Conservation (phyloP, 1,139 yeast genomes). For the Debaryomycetaceae sp. region DNA sequence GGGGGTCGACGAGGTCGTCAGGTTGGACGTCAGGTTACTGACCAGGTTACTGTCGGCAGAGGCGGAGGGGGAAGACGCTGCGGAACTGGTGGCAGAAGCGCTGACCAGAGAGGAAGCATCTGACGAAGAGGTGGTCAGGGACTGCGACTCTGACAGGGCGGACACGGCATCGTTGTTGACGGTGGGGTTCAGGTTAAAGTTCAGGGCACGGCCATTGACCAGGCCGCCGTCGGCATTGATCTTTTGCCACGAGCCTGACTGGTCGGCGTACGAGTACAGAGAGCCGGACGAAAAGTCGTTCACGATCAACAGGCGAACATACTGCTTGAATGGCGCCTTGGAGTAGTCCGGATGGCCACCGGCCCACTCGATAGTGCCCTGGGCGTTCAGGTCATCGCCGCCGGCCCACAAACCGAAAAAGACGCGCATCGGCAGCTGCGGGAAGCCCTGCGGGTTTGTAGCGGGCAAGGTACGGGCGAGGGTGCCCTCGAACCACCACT, state of each 20-base stretch:
- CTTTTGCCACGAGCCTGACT: slow-evolving; percentile 57
- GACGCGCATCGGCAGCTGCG: slow-evolving; percentile 40
- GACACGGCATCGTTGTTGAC: slow-evolving; percentile 1
- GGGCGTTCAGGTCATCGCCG: slow-evolving; percentile 28
- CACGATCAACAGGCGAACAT: slow-evolving; percentile 17
- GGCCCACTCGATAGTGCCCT: slow-evolving; percentile 39
- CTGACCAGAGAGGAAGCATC: slow-evolving; percentile 2
- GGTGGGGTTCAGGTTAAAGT: slow-evolving; percentile 21
- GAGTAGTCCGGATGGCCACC: slow-evolving; percentile 18
- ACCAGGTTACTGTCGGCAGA: slow-evolving; percentile 2
- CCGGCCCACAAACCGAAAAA: slow-evolving; percentile 35
- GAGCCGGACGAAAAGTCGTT: slow-evolving; percentile 27
- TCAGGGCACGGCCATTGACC: slow-evolving; percentile 49
- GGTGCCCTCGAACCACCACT: slow-evolving; percentile 35
- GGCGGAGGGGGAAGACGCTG: slow-evolving; percentile 2
- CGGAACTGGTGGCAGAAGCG: slow-evolving; percentile 2
- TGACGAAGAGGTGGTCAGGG: slow-evolving; percentile 2
- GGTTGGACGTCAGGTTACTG: slow-evolving; percentile 1
- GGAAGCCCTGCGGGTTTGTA: slow-evolving; percentile 32
- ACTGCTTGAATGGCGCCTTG: slow-evolving; percentile 28
- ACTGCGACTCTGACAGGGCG: slow-evolving; percentile 1
- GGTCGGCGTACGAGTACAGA: slow-evolving; percentile 37
- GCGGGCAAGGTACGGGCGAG: slow-evolving; percentile 30
- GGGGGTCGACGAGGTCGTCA: slow-evolving; percentile 2
- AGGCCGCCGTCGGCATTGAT: slow-evolving; percentile 55